Evolutionary conservation across 305 asterid genomes (phyloP).

Genomic region (Fraxinus baroniana): DNA sequence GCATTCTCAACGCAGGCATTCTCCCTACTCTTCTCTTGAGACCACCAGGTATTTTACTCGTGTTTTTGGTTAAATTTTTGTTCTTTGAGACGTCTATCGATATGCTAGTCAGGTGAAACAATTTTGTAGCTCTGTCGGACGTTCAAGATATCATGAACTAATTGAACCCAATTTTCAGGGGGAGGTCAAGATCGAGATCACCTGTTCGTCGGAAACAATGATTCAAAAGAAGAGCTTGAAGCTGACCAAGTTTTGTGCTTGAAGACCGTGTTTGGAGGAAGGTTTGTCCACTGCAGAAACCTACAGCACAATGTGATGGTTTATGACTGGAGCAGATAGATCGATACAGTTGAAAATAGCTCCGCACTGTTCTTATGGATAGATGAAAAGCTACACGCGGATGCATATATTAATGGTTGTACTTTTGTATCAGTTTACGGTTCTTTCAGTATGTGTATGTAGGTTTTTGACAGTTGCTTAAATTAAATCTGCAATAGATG

Average conservation of each 20-base stretch:
- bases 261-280: background rate
- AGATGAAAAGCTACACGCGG: background rate
- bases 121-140: conserved; percentile 1
- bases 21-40: conserved; percentile 95
- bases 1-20: conserved; percentile 97
- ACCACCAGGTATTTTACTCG: conserved; percentile 63
- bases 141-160: conserved; percentile 34
- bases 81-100: conserved; percentile 28
- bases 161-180: conserved; percentile 47
- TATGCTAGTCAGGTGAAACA: conserved; percentile 53
- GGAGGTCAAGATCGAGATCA: conserved; percentile 71
- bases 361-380: conserved; percentile 11
- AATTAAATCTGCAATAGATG: background rate
- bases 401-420: conserved; percentile 1
- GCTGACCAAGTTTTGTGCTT: conserved; percentile 2
- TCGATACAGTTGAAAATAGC: conserved; percentile 14
- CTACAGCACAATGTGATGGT: conserved; percentile 2
- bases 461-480: background rate
- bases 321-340: conserved; percentile 10
- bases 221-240: conserved; percentile 10
- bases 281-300: conserved; percentile 2
- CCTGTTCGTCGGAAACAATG: conserved; percentile 64
- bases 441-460: background rate
- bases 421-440: background rate
- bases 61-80: conserved; percentile 22